Evolutionary conservation across 768 basidiomycete species (phyloP), one percentile per base, ranked within the genome.

Genomic region (Termitomyces sp.): DNA sequence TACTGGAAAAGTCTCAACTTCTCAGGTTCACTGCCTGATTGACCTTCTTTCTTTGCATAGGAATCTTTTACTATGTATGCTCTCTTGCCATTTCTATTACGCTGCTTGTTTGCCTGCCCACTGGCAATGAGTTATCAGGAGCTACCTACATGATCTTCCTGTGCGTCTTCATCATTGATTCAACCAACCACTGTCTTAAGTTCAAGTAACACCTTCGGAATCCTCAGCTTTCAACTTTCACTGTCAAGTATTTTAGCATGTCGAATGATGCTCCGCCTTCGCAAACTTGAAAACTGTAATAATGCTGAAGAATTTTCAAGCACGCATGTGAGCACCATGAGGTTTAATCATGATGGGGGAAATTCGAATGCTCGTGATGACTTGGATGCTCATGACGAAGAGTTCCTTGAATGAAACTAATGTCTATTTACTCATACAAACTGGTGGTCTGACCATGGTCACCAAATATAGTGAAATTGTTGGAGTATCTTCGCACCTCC

Each of bases 221-320:
- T n/a, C 16, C 27, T 27, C n/a, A 58, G 57, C 24, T 18, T 58
- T 27, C 57, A 58, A 32, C 51, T 58, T 5, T 36, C 57, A 4
- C 16, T 53, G 12, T 39, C 51, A 24, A 53, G 57, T 42, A 40
- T 58, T n/a, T 52, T 58, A 1, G 45, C 51, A 39, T 58, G 57
- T 26, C 33, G 57, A 2, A 48, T 53, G 57, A 27, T 39, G 39
- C 57, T 18, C 18, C 37, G 37, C 18, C 18, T 39, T 39, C 37
- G 14, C 37, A 16, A 39, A n/a, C 37, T 39, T 39, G 18, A 39
- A n/a, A n/a, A n/a, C n/a, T n/a, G n/a, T n/a, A n/a, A n/a, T n/a
- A n/a, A n/a, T n/a, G n/a, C n/a, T n/a, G n/a, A n/a, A n/a, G n/a
- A n/a, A n/a, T n/a, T n/a, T n/a, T n/a, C 37, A 18, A 39, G 37